Conservation (phyloP, 1,139 yeast genomes). For the Candida sp. region DNA sequence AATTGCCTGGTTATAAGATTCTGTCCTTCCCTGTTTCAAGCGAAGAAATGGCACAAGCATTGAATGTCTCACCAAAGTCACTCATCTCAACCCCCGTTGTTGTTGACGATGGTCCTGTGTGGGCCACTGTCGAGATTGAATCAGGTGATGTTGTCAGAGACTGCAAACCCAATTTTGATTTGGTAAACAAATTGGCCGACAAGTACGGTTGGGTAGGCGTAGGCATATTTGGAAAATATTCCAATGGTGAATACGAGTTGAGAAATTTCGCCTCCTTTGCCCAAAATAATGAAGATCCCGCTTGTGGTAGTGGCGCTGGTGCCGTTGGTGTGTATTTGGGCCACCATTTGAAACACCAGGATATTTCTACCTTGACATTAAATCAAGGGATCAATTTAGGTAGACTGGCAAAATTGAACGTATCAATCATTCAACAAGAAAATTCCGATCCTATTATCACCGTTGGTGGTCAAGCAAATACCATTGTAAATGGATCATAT, state of each 20-base stretch:
- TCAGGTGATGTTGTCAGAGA: slow-evolving; percentile 25
- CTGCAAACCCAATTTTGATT: slow-evolving; percentile 22
- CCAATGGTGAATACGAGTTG: slow-evolving; percentile 18
- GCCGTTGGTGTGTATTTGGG: slow-evolving; percentile 24
- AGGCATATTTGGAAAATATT: slow-evolving; percentile 30
- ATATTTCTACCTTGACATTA: slow-evolving; percentile 8
- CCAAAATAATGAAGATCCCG: slow-evolving; percentile 46
- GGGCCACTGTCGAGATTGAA: slow-evolving; percentile 32
- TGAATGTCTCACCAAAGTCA: slow-evolving; percentile 11
- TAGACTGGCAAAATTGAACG: slow-evolving; percentile 28
- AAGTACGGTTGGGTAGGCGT: slow-evolving; percentile 26
- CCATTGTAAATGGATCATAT: slow-evolving; percentile 23
- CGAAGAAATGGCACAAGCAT: slow-evolving; percentile 14
- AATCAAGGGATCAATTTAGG: slow-evolving; percentile 32
- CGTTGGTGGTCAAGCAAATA: slow-evolving; percentile 26
- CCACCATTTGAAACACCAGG: slow-evolving; percentile 3
- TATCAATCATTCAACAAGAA: slow-evolving; percentile 11
- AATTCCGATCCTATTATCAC: slow-evolving; percentile 15
- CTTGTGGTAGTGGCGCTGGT: slow-evolving; percentile 50
- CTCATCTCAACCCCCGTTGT: slow-evolving; percentile 15
- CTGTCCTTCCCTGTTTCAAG: slow-evolving; percentile 15
- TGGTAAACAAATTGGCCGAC: slow-evolving; percentile 13
- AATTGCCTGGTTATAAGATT: slow-evolving; percentile 20
- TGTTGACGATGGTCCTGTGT: slow-evolving; percentile 38
- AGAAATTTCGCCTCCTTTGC: slow-evolving; percentile 39